Conservation (phyloP, 1,284 basidiomycete genomes). For the Golubevia pallescens region DNA sequence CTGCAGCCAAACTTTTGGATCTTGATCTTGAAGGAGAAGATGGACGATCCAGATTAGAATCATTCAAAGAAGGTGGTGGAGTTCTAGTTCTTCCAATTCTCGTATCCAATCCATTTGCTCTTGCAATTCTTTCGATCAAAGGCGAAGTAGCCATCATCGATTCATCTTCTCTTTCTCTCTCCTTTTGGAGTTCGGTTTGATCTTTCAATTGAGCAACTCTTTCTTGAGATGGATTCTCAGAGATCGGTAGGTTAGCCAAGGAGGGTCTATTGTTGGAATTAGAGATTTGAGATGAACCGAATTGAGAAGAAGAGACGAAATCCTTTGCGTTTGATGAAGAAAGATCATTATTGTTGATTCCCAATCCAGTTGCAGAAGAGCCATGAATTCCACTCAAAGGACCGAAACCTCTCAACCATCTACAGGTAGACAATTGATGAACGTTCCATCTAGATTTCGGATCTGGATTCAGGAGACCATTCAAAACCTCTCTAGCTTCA, state of each 20-base stretch:
- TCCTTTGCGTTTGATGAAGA: neutral
- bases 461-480: conserved; percentile 41
- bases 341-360: neutral
- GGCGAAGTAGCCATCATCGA: neutral
- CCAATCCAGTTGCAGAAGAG: neutral
- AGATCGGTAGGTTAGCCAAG: neutral
- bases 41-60: neutral
- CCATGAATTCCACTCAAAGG: neutral
- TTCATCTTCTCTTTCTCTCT: neutral
- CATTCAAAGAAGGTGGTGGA: neutral
- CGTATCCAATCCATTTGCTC: neutral
- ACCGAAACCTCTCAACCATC: neutral
- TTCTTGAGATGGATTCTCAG: neutral
- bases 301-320: neutral
- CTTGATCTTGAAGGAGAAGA: neutral
- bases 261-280: neutral
- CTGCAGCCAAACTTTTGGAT: neutral
- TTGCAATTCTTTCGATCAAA: neutral
- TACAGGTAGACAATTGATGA: conserved; percentile 16
- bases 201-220: neutral
- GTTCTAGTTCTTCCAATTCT: neutral
- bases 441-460: conserved; percentile 46
- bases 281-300: neutral
- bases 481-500: conserved; percentile 32
- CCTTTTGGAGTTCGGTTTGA: neutral